Percentiles rank a stretch among this genome's conserved stretches.
phyloP scores from a whole-genome alignment of 768 basidiomycete genomes.

The Termitomyces eurrhizus region DNA sequence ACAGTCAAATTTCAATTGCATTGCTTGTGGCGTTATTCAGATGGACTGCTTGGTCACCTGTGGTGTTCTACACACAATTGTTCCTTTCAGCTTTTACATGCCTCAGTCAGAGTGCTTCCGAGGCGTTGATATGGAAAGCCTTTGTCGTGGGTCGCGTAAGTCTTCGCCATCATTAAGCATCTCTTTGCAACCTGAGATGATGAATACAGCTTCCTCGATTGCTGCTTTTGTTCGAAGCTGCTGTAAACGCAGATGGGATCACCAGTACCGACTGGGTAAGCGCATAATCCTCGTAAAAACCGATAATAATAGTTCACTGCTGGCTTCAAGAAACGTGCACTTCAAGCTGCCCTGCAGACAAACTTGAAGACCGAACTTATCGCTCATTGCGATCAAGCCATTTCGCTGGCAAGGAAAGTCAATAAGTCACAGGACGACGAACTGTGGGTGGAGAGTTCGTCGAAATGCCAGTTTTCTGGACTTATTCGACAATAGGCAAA shows the following conservation, averaged over 20 bases:
- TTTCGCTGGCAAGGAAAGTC: constrained; percentile 28
- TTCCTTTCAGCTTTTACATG: constrained; percentile 61
- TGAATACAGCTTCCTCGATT: constrained; percentile 55
- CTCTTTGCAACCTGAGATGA: background rate
- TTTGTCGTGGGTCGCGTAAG: constrained; percentile 73
- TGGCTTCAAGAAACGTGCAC: constrained; percentile 28
- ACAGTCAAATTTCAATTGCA: constrained; percentile 45
- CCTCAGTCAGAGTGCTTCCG: constrained; percentile 44
- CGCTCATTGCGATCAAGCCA: constrained; percentile 46
- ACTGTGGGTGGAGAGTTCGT: constrained; percentile 17
- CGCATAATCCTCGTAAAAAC: background rate
- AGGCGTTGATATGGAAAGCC: constrained; percentile 55
- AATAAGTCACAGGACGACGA: constrained; percentile 26
- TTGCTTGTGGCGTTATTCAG: constrained; percentile 53
- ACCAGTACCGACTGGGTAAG: constrained; percentile 56
- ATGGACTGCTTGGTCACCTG: constrained; percentile 61
- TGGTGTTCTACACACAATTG: constrained; percentile 65
- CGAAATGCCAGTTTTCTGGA: background rate
- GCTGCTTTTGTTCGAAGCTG: constrained; percentile 50
- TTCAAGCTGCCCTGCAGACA: constrained; percentile 48
- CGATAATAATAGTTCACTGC: background rate
- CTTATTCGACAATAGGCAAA: constrained; percentile 10
- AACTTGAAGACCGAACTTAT: constrained; percentile 53
- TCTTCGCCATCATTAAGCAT: constrained; percentile 3
- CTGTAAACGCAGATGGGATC: constrained; percentile 47